phyloP scores from a whole-genome alignment of 2,329 filamentous ascomycete genomes.

The Monosporascus ibericus region DNA sequence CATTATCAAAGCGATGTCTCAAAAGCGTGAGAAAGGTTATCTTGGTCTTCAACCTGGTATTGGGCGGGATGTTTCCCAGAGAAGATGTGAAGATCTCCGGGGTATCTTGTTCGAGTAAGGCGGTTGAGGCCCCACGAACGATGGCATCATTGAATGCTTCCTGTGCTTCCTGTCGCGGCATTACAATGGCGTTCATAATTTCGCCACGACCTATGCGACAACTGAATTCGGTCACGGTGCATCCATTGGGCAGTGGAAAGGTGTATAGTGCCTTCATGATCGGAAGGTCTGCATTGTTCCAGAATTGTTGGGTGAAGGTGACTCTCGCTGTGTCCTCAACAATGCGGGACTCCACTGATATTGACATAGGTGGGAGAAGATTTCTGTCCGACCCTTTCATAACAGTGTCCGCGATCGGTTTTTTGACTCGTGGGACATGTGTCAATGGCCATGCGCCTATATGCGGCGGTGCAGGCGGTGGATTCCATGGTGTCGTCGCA shows the following conservation, averaged over 20 bases:
- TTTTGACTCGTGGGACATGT: no score
- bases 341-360: slow-evolving; percentile 17
- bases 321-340: slow-evolving; percentile 18
- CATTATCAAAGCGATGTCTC: slow-evolving; percentile 14
- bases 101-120: slow-evolving; percentile 19
- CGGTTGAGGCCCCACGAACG: slow-evolving; percentile 1
- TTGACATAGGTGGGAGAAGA: slow-evolving; percentile 16
- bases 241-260: slow-evolving; percentile 19
- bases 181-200: slow-evolving; percentile 13
- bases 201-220: slow-evolving; percentile 18
- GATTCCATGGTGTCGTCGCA: no score
- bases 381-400: neutral
- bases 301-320: slow-evolving; percentile 18
- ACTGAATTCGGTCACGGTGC: slow-evolving; percentile 20
- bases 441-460: no score
- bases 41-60: slow-evolving; percentile 17
- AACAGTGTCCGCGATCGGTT: no score
- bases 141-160: slow-evolving; percentile 8
- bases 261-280: slow-evolving; percentile 20
- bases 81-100: slow-evolving; percentile 21
- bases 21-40: slow-evolving; percentile 19
- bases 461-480: no score
- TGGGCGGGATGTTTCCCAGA: slow-evolving; percentile 19
- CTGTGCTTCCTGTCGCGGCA: slow-evolving; percentile 16
- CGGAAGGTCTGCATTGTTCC: slow-evolving; percentile 15